Percentiles rank a stretch among this genome's conserved stretches.
phyloP scores from a whole-genome alignment of 148 eudicot genomes.

The Amaranthus palmeri region DNA sequence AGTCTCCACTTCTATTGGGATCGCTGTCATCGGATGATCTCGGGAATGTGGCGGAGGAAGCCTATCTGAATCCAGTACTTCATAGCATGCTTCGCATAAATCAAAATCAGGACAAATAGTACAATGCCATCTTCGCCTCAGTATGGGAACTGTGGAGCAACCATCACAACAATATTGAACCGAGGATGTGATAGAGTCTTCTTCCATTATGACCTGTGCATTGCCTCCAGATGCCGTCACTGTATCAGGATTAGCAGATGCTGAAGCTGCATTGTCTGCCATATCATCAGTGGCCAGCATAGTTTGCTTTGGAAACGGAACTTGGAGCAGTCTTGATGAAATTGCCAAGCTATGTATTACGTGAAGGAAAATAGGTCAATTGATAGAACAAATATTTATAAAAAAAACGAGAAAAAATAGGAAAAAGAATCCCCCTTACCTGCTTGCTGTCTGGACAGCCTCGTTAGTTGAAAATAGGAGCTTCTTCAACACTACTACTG shows the following conservation, averaged over 20 bases:
- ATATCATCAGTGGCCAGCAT: constrained; percentile 83
- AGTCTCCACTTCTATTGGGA: constrained; percentile 92
- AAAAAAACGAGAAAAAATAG: not conserved
- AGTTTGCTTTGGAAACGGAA: constrained; percentile 99
- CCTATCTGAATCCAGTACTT: constrained; percentile 77
- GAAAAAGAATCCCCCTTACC: constrained; percentile 38
- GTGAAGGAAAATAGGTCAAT: constrained; percentile 18
- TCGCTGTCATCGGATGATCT: constrained; percentile 97
- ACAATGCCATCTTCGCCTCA: constrained; percentile 95
- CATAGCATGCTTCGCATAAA: constrained; percentile 96
- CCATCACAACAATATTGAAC: constrained; percentile 99
- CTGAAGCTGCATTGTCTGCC: constrained; percentile 55
- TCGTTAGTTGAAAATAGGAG: constrained; percentile 82
- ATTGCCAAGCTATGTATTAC: constrained; percentile 75
- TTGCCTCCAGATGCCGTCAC: constrained; percentile 52
- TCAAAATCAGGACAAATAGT: constrained; percentile 98
- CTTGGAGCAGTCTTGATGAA: constrained; percentile 98
- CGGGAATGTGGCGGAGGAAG: constrained; percentile 96
- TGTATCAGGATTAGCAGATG: constrained; percentile 44
- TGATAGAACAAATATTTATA: not conserved
- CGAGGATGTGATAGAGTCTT: constrained; percentile 88
- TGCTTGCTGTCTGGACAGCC: constrained; percentile 99
- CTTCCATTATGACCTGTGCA: constrained; percentile 85
- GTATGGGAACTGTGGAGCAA: constrained; percentile 96
- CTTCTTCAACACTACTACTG: constrained; percentile 68